phyloP scores from a whole-genome alignment of 768 basidiomycete genomes.

The Hericium coralloides region DNA sequence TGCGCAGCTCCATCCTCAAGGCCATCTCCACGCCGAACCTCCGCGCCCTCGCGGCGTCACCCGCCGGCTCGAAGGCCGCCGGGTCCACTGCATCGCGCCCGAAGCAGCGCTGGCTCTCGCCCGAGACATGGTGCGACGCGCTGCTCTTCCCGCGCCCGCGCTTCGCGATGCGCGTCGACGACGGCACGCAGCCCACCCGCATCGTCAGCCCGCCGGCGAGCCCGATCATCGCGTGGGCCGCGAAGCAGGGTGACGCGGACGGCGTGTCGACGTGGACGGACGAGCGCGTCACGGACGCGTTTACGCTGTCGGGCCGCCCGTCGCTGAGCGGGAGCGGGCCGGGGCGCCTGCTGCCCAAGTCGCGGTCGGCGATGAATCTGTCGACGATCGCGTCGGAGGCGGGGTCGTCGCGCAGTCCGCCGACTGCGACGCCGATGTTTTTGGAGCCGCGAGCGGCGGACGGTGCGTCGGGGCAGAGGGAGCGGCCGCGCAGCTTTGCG shows the following conservation, averaged over 20 bases:
- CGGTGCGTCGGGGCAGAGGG: conserved; percentile 1
- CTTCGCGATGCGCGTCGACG: conserved; percentile 40
- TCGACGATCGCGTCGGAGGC: not conserved
- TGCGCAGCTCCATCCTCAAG: conserved; percentile 32
- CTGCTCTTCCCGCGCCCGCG: conserved; percentile 69
- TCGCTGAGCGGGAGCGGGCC: conserved; percentile 1
- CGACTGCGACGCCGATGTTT: conserved; percentile 7
- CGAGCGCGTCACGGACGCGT: not conserved
- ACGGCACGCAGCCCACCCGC: conserved; percentile 14
- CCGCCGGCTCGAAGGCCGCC: conserved; percentile 14
- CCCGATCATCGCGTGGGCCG: not conserved
- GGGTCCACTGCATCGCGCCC: conserved; percentile 18
- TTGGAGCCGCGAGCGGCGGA: not conserved
- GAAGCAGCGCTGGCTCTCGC: conserved; percentile 59
- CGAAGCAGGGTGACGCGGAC: not conserved
- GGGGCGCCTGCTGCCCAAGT: not conserved
- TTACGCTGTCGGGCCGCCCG: not conserved
- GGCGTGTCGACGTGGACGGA: not conserved
- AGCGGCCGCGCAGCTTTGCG: conserved; percentile 50
- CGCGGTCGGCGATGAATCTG: not conserved
- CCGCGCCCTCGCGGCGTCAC: conserved; percentile 17
- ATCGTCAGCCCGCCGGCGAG: not conserved
- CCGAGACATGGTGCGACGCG: conserved; percentile 80
- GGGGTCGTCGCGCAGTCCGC: conserved; percentile 7
- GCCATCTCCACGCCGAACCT: conserved; percentile 66